These are phyloP conservation scores for Colletotrichum lini DNA, from an alignment of 2,329 filamentous ascomycete species.

Conservation along the genomic window DNA sequence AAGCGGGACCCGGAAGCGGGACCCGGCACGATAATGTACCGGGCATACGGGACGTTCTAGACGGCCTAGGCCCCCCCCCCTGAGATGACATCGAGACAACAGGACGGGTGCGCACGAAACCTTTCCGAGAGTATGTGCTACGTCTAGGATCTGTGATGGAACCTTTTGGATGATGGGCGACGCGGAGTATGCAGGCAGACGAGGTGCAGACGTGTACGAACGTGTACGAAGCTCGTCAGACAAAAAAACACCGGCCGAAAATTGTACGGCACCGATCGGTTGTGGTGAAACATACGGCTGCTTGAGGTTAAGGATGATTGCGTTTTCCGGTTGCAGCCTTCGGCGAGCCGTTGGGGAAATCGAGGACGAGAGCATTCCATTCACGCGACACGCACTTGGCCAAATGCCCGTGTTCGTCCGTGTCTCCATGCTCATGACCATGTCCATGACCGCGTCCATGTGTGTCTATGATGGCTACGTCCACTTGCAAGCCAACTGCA, in stretches of 20 bases:
- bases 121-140: conserved; percentile 13
- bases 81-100: neutral
- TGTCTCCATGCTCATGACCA: neutral
- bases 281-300: conserved; percentile 18
- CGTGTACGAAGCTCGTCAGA: conserved; percentile 3
- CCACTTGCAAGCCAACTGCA: neutral
- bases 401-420: too few relatives aligned
- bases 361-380: neutral
- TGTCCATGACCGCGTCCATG: neutral
- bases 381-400: neutral
- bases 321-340: conserved; percentile 22
- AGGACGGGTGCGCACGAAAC: conserved; percentile 1
- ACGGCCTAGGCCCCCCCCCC: neutral
- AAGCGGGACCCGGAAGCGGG: too few relatives aligned
- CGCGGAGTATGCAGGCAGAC: conserved; percentile 17
- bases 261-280: neutral
- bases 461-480: neutral
- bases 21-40: conserved; percentile 13
- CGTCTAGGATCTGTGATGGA: conserved; percentile 4
- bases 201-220: conserved; percentile 17
- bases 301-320: conserved; percentile 14
- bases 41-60: neutral
- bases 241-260: neutral
- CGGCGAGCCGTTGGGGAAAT: conserved; percentile 19
- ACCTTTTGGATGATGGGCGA: conserved; percentile 6